phyloP scores from a whole-genome alignment of 2,329 filamentous ascomycete genomes.

The Calonectria leucothoes region DNA sequence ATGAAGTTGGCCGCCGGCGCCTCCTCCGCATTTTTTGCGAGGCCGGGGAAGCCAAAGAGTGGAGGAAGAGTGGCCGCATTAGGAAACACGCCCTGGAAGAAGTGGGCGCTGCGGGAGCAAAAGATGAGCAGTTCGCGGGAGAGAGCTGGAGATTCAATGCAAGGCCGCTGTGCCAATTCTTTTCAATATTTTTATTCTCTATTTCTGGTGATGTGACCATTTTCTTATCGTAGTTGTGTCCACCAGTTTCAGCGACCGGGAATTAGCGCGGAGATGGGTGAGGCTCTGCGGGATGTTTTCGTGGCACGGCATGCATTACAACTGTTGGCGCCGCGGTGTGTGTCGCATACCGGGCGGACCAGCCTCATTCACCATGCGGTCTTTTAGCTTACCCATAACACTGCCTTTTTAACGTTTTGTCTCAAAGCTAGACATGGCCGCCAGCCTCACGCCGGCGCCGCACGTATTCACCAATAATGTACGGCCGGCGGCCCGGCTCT shows the following conservation, averaged over 20 bases:
- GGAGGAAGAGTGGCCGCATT: neutral
- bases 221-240: neutral
- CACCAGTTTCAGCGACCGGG: neutral
- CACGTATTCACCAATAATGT: neutral
- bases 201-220: neutral
- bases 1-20: constrained; percentile 6
- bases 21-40: constrained; percentile 16
- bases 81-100: neutral
- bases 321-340: neutral
- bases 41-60: constrained; percentile 8
- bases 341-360: neutral
- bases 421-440: neutral
- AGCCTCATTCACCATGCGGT: neutral
- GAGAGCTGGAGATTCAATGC: neutral
- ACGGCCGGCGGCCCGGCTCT: constrained; percentile 21
- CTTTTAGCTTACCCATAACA: neutral
- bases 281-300: constrained; percentile 5
- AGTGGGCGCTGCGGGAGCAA: neutral
- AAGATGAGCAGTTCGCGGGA: neutral
- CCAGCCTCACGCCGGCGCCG: constrained; percentile 1
- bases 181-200: neutral
- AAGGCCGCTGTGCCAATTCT: neutral
- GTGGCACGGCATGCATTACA: neutral
- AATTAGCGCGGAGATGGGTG: neutral
- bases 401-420: no score